phyloP scores from a whole-genome alignment of 139 green algal species.

The Gonium pectorale region DNA sequence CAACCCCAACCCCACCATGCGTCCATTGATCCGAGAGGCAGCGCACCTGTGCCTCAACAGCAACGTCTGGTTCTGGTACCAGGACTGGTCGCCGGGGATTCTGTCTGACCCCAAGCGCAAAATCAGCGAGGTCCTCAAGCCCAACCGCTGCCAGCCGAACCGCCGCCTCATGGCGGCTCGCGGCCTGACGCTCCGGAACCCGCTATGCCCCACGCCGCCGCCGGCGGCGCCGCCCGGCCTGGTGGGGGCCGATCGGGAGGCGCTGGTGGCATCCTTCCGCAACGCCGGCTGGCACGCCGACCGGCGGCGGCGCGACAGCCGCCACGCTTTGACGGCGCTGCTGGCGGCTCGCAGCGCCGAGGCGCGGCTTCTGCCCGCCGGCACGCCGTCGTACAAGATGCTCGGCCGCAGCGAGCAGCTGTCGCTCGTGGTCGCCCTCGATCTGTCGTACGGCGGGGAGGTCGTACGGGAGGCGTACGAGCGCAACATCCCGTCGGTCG shows the following conservation, averaged over 20 bases:
- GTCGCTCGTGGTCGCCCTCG: slow-evolving; percentile 59
- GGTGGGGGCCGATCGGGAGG: background rate
- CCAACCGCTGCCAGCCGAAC: slow-evolving; percentile 45
- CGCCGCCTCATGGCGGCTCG: slow-evolving; percentile 12
- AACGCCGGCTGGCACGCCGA: background rate
- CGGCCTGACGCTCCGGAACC: slow-evolving; percentile 28
- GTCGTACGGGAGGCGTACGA: slow-evolving; percentile 57
- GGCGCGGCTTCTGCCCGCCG: slow-evolving; percentile 2
- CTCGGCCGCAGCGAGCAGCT: background rate
- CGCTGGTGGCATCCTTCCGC: slow-evolving; percentile 15
- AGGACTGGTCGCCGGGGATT: slow-evolving; percentile 38
- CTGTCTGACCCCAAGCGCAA: slow-evolving; percentile 30
- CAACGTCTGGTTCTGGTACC: slow-evolving; percentile 65
- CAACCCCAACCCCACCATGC: slow-evolving; percentile 55
- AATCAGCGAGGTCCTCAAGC: slow-evolving; percentile 7
- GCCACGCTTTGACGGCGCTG: slow-evolving; percentile 20
- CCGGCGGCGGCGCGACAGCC: background rate
- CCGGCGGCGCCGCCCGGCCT: background rate
- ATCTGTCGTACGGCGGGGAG: slow-evolving; percentile 47
- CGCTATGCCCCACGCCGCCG: background rate
- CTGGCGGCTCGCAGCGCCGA: slow-evolving; percentile 14
- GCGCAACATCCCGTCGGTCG: slow-evolving; percentile 52
- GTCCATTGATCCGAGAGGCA: slow-evolving; percentile 57
- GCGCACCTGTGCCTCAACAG: slow-evolving; percentile 57
- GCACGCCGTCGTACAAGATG: background rate